Percentiles rank a stretch among this genome's conserved stretches.
These are phyloP conservation scores for Picocystis salinarum DNA, from an alignment of 139 green algal genomes.

Conservation along the genomic window DNA sequence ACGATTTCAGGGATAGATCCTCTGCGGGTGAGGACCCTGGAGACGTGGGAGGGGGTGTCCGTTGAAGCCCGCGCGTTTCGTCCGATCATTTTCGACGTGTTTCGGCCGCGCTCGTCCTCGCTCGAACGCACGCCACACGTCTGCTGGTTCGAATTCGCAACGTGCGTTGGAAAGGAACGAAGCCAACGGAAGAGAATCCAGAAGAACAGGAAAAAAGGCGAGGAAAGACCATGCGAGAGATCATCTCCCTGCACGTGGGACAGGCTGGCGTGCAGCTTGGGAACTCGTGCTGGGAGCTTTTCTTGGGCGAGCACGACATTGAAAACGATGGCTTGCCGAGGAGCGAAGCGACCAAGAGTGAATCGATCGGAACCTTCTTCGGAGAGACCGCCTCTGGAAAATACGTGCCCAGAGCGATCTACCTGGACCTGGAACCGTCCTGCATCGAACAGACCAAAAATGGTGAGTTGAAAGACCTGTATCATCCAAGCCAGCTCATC, in stretches of 20 bases:
- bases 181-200: too few species aligned
- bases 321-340: slow-evolving; percentile 3
- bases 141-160: too few species aligned
- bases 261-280: slow-evolving; percentile 3
- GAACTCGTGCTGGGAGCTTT: slow-evolving; percentile 5
- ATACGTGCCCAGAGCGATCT: slow-evolving; percentile 79
- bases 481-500: slow-evolving; percentile 97
- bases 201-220: too few species aligned
- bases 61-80: too few species aligned
- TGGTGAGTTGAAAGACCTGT: slow-evolving; percentile 90
- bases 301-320: slow-evolving; percentile 4
- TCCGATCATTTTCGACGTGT: too few species aligned
- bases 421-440: slow-evolving; percentile 75
- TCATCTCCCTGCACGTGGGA: neutral
- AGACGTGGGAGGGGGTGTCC: too few species aligned
- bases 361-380: slow-evolving; percentile 61
- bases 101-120: too few species aligned
- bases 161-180: too few species aligned
- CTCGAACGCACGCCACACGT: too few species aligned
- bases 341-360: neutral
- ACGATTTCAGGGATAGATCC: too few species aligned
- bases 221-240: slow-evolving; percentile 3
- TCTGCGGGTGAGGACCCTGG: too few species aligned
- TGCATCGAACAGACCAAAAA: slow-evolving; percentile 84
- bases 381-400: slow-evolving; percentile 86